Evolutionary conservation across 2,329 filamentous ascomycete species (phyloP).

Genomic region (Cladosporium colombiae): DNA sequence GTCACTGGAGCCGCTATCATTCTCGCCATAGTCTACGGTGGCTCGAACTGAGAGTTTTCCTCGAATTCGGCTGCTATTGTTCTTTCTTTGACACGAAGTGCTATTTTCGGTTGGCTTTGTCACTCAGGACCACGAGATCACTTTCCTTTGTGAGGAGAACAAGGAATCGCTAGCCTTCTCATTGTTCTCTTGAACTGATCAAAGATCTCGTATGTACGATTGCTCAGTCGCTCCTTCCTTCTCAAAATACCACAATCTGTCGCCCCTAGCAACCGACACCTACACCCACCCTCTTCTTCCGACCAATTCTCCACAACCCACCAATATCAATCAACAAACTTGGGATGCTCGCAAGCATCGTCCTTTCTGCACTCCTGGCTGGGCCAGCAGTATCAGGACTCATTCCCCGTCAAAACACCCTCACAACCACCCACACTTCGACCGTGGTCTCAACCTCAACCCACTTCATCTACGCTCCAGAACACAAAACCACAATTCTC

Average conservation of each 20-base stretch:
- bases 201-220: conserved; percentile 1
- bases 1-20: neutral
- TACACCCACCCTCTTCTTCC: neutral
- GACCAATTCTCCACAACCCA: neutral
- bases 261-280: conserved; percentile 1
- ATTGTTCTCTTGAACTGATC: neutral
- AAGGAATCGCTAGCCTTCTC: neutral
- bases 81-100: neutral
- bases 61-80: neutral
- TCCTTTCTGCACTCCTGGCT: conserved; percentile 19
- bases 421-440: conserved; percentile 14
- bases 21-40: neutral
- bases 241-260: neutral
- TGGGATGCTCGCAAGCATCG: conserved; percentile 7
- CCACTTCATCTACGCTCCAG: neutral
- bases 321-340: neutral
- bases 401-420: conserved; percentile 15
- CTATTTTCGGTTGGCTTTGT: conserved; percentile 11
- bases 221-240: conserved; percentile 3
- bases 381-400: conserved; percentile 17
- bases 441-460: conserved; percentile 13
- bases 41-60: neutral
- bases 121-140: neutral
- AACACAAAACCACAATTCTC: conserved; percentile 1
- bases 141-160: neutral